phyloP scores from a whole-genome alignment of 1,284 basidiomycete genomes.

The Ganoderma sinense region DNA sequence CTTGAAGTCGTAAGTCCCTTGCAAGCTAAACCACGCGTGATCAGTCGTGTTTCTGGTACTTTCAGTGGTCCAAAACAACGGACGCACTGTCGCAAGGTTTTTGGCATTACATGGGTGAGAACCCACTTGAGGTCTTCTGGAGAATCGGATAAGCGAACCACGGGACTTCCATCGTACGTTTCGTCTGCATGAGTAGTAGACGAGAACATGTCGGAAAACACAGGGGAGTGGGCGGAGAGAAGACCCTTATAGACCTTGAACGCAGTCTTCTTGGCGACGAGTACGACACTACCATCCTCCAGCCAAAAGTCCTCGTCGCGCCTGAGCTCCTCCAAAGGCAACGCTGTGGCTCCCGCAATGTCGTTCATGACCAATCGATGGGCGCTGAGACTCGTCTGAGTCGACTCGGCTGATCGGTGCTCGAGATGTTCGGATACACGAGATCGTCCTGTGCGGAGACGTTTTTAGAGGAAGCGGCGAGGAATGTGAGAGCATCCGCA shows the following conservation, averaged over 20 bases:
- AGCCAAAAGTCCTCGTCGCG: conserved; percentile 68
- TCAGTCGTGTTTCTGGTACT: neutral
- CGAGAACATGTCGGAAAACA: conserved; percentile 24
- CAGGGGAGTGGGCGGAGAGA: conserved; percentile 11
- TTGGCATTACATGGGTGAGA: conserved; percentile 3
- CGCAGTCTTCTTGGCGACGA: conserved; percentile 58
- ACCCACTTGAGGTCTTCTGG: conserved; percentile 11
- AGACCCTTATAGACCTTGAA: conserved; percentile 77
- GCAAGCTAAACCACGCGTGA: neutral
- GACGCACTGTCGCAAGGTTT: neutral
- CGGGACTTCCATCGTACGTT: conserved; percentile 15
- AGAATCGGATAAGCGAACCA: conserved; percentile 19
- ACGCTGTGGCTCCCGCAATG: neutral
- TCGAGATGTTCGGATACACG: neutral
- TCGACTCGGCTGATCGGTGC: no score
- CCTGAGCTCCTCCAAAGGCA: neutral
- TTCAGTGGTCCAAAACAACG: no score
- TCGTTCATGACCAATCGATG: neutral
- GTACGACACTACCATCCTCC: conserved; percentile 70
- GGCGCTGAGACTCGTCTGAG: no score
- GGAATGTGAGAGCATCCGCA: neutral
- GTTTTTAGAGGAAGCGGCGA: neutral
- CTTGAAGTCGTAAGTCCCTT: neutral
- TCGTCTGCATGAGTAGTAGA: conserved; percentile 6
- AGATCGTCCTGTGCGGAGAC: neutral